Percentiles rank a stretch among this genome's conserved stretches.
phyloP scores from a whole-genome alignment of 805 yeast genomes.

The Ogataea trehalophila region DNA sequence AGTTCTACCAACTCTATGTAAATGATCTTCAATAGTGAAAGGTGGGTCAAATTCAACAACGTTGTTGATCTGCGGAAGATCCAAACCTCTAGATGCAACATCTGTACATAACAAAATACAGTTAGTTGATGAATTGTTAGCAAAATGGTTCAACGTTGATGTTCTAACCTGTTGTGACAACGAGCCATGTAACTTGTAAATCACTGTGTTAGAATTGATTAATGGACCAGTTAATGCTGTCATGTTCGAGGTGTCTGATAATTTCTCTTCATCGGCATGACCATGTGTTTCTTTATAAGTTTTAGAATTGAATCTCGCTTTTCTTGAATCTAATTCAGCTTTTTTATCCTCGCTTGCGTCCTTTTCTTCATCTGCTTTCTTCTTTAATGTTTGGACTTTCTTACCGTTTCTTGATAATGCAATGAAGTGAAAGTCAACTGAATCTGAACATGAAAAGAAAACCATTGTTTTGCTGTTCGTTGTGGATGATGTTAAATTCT shows the following conservation, averaged over 20 bases:
- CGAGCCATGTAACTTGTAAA: conserved; percentile 85
- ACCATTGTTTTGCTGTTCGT: conserved; percentile 58
- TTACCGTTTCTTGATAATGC: conserved; percentile 62
- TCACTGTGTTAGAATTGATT: conserved; percentile 38
- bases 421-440: conserved; percentile 89
- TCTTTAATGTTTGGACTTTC: conserved; percentile 20
- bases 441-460: conserved; percentile 89
- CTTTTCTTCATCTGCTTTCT: conserved; percentile 15
- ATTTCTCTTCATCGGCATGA: conserved; percentile 17
- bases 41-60: conserved; percentile 96
- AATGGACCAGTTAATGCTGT: conserved; percentile 52
- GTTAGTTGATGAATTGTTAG: conserved; percentile 34
- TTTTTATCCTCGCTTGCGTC: conserved; percentile 7
- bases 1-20: conserved; percentile 95
- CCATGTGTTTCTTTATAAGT: conserved; percentile 4
- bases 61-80: conserved; percentile 77
- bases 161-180: conserved; percentile 80
- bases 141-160: conserved; percentile 63
- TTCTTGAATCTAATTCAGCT: conserved; percentile 4
- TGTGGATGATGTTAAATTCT: conserved; percentile 36
- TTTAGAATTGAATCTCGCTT: conserved; percentile 3
- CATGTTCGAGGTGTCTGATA: conserved; percentile 19
- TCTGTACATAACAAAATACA: conserved; percentile 86
- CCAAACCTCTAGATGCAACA: conserved; percentile 96
- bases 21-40: conserved; percentile 86